phyloP scores from a whole-genome alignment of 2,329 filamentous ascomycete species.

The Ophiocordyceps australis region DNA sequence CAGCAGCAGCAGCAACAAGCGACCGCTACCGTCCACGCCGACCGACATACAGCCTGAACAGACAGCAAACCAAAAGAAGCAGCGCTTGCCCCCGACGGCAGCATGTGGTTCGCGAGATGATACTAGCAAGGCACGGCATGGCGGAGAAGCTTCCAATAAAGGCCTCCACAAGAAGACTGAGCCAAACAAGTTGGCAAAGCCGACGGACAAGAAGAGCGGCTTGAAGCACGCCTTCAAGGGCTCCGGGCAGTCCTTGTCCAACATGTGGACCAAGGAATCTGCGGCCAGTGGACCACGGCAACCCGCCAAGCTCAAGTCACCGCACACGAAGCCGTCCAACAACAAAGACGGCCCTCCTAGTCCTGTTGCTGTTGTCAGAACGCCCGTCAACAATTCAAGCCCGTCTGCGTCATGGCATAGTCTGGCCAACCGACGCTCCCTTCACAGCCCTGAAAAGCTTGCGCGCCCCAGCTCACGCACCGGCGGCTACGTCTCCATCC shows the following conservation, averaged over 20 bases:
- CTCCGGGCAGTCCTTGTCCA: constrained; percentile 25
- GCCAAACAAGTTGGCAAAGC: constrained; percentile 4
- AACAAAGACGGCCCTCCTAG: no score
- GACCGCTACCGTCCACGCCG: no score
- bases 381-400: constrained; percentile 3
- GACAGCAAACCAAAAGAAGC: constrained; percentile 28
- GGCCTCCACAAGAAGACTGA: constrained; percentile 13
- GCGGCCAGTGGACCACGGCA: no score
- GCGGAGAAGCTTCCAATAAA: no score
- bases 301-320: no score
- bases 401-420: constrained; percentile 1
- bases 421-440: constrained; percentile 1
- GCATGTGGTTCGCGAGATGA: constrained; percentile 1
- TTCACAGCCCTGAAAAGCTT: constrained; percentile 10
- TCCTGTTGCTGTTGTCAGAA: no score
- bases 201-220: constrained; percentile 8
- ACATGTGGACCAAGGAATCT: constrained; percentile 30
- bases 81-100: constrained; percentile 8
- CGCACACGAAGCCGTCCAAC: no score
- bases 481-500: constrained; percentile 30
- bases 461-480: constrained; percentile 23
- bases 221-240: constrained; percentile 31
- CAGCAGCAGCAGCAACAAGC: no score
- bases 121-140: constrained; percentile 3
- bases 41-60: no score